A percentile compares a stretch with the other conserved stretches of the same genome.
Evolutionary conservation across 768 basidiomycete species (phyloP).

Genomic region (Naganishia antarctica): DNA sequence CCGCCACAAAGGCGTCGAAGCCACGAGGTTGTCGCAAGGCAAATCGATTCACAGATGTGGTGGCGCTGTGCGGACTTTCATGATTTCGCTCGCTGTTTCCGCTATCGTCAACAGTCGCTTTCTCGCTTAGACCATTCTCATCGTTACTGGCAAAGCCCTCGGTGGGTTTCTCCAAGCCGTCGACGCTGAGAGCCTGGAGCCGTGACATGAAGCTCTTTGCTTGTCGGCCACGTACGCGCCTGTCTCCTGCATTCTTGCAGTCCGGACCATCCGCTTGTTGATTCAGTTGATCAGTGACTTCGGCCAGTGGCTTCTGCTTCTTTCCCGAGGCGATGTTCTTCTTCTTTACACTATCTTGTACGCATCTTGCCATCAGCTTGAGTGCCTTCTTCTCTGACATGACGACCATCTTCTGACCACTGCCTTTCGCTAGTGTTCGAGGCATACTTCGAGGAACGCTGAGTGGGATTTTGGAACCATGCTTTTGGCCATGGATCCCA

Average conservation of each 20-base stretch:
- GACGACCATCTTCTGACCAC: background rate
- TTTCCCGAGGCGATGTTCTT: conserved; percentile 7
- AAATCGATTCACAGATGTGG: no score
- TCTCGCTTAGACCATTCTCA: no score
- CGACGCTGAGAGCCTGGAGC: background rate
- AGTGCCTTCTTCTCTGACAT: conserved; percentile 11
- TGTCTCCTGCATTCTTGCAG: no score
- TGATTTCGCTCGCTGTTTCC: background rate
- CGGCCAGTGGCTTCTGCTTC: background rate
- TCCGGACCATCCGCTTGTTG: no score
- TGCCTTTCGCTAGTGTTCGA: conserved; percentile 5
- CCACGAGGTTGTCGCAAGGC: background rate
- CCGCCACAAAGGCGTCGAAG: conserved; percentile 6
- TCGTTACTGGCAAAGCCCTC: no score
- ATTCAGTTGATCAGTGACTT: background rate
- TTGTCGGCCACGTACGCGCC: background rate
- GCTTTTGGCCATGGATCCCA: background rate
- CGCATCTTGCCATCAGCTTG: conserved; percentile 7
- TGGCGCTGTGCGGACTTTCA: background rate
- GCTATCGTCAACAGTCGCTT: background rate
- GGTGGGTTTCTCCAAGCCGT: no score
- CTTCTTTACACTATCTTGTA: conserved; percentile 1
- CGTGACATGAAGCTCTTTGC: conserved; percentile 1
- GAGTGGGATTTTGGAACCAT: background rate
- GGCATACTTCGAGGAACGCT: conserved; percentile 14